These are phyloP conservation scores for Colletotrichum tabaci DNA, from an alignment of 2,329 filamentous ascomycete species.

Conservation along the genomic window DNA sequence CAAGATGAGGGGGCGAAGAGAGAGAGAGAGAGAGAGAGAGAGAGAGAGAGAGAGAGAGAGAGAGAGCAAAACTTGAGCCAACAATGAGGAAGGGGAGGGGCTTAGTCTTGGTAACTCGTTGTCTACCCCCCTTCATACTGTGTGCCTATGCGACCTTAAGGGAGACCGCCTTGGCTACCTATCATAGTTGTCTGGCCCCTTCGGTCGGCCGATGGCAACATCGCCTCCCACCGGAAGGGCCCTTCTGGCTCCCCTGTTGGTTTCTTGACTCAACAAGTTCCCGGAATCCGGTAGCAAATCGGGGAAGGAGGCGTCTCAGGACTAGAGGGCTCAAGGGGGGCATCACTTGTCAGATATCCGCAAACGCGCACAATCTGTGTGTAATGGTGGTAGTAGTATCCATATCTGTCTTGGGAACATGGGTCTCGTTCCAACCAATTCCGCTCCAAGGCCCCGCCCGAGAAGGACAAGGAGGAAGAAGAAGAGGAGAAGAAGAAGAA, in stretches of 20 bases:
- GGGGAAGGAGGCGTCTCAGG: constrained; percentile 33
- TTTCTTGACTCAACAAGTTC: constrained; percentile 15
- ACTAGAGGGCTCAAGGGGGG: not conserved
- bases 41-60: too few species aligned
- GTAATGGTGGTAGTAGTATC: not conserved
- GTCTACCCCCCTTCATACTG: not conserved
- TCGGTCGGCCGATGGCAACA: not conserved
- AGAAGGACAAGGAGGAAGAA: not conserved
- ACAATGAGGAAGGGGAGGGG: not conserved
- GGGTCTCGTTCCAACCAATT: not conserved
- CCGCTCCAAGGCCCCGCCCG: not conserved
- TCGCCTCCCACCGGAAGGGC: not conserved
- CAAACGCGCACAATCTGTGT: constrained; percentile 12
- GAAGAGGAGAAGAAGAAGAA: too few species aligned
- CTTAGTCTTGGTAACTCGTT: not conserved
- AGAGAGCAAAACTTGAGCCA: not conserved
- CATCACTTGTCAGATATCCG: constrained; percentile 16
- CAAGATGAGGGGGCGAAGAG: not conserved
- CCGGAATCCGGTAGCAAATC: constrained; percentile 34
- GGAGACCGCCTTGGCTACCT: too few species aligned
- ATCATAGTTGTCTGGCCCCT: too few species aligned
- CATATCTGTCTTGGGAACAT: not conserved
- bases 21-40: too few species aligned
- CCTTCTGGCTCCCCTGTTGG: not conserved
- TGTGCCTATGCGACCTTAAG: too few species aligned